Percentiles rank a stretch among this genome's conserved stretches.
phyloP scores from a whole-genome alignment of 345 rosid species.

The Cochlearia excelsa region DNA sequence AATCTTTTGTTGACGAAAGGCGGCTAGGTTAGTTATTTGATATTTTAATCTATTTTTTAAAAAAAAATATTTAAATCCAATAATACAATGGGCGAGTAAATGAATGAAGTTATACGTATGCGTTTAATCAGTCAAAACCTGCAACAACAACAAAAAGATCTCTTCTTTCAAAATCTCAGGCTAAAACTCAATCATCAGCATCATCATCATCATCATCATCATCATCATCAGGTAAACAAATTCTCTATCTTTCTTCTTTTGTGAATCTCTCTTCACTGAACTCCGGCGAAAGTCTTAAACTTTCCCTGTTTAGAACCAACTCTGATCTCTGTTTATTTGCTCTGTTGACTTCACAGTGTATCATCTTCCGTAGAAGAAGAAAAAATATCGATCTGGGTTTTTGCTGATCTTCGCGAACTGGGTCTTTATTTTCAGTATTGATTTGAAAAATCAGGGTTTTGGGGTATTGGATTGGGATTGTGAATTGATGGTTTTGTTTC shows the following conservation, averaged over 20 bases:
- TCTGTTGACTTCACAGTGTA: neutral
- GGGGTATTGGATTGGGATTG: neutral
- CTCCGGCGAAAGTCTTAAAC: constrained; percentile 23
- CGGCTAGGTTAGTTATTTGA: no score
- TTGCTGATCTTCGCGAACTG: constrained; percentile 3
- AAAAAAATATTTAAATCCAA: no score
- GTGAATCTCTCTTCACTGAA: neutral
- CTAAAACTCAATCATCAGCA: neutral
- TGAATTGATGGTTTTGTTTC: neutral
- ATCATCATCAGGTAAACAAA: neutral
- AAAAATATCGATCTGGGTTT: neutral
- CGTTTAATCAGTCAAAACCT: neutral
- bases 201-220: neutral
- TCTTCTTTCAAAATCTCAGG: neutral
- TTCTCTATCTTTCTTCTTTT: neutral
- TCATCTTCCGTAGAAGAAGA: constrained; percentile 2
- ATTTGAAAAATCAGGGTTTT: neutral
- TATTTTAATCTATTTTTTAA: no score
- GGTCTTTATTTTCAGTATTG: neutral
- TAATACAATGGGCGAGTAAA: no score
- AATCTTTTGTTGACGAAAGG: no score
- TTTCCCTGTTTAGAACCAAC: constrained; percentile 13
- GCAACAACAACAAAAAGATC: neutral
- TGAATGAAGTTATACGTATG: neutral
- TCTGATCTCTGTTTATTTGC: constrained; percentile 18